Evolutionary conservation across 2,329 filamentous ascomycete species (phyloP), one percentile per base, ranked within the genome.

Genomic region (Fusarium vanettenii): DNA sequence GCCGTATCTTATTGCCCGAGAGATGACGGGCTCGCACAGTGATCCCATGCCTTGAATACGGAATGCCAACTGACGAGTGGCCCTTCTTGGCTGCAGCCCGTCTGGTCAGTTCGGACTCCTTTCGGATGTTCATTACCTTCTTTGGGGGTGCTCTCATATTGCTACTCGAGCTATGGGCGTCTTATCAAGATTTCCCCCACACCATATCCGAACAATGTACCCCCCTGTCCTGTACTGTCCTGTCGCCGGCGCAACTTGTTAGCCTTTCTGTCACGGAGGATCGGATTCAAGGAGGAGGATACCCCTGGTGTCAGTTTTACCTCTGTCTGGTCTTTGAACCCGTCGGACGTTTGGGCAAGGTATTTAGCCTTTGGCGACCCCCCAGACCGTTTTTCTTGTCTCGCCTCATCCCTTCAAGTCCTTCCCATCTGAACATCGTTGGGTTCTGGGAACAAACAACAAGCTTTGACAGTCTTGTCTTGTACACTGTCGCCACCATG

Each of bases 131-230:
- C 33, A 27, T 20, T 29, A 27, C 63, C 39, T 22, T 20, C 31
- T 43, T 60, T 59, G 66, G 66, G 62, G 48, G 43, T 37, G 22
- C 66, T 62, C 66, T 72, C 59, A 61, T 62, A 43, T 71, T 69
- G 63, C 45, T 75, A 57, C 64, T 69, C 37, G 52, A 76, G 59
- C 66, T 71, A 68, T 60, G 69, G 76, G 76, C 59, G 76, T 78
- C 76, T 78, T 79, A 78, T 79, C 69, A 76, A 71, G 64, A 41
- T 69, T 77, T 77, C 69, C 71, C 74, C 73, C 75, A 77, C 76
- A 77, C 75, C 67, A 60, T 60, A 60, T 61, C 41, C 48, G 22
- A 45, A 43, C 70, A 64, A 75, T 39, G 37, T 45, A 45, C 41
- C 61, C 72, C 72, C 74, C 72, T 27, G 25, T 27, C 25, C 29